Evolutionary conservation across 495 filamentous ascomycete genomes (phyloP).

Genomic region (Amphirosellinia nigrospora): DNA sequence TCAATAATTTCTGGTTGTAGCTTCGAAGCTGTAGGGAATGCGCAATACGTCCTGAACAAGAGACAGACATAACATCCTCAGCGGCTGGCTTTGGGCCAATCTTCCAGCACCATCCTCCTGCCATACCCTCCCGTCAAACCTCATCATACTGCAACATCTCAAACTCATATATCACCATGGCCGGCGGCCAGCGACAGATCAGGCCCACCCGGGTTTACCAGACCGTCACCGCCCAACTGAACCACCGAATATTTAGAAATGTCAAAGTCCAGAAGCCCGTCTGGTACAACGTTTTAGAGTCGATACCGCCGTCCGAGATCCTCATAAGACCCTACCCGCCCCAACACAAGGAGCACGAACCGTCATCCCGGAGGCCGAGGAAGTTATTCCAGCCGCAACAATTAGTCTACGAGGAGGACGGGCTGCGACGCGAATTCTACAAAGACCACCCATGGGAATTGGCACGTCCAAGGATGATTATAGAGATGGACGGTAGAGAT

Average conservation of each 20-base stretch:
- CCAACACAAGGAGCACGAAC: constrained; percentile 59
- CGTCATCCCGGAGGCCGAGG: constrained; percentile 64
- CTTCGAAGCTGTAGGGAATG: constrained; percentile 4
- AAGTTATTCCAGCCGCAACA: constrained; percentile 78
- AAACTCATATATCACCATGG: constrained; percentile 29
- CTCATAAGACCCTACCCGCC: constrained; percentile 71
- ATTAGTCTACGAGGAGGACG: constrained; percentile 86
- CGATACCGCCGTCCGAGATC: constrained; percentile 80
- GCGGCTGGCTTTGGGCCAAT: neutral
- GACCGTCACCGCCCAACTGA: constrained; percentile 33
- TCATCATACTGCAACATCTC: neutral
- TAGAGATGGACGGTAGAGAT: constrained; percentile 88
- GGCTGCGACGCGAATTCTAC: constrained; percentile 80
- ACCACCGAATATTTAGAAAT: constrained; percentile 35
- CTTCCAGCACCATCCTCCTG: neutral
- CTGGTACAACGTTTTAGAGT: constrained; percentile 77
- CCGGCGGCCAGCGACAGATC: constrained; percentile 38
- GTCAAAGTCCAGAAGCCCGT: constrained; percentile 58
- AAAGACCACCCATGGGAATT: constrained; percentile 97
- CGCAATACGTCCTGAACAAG: neutral
- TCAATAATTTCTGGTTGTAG: constrained; percentile 18
- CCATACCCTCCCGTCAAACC: neutral
- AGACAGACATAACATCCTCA: neutral
- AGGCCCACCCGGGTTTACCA: constrained; percentile 35
- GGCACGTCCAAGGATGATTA: constrained; percentile 81